These are phyloP conservation scores for Toxoplasma gondii DNA, from an alignment of 169 alveolate species.

Conservation along the genomic window DNA sequence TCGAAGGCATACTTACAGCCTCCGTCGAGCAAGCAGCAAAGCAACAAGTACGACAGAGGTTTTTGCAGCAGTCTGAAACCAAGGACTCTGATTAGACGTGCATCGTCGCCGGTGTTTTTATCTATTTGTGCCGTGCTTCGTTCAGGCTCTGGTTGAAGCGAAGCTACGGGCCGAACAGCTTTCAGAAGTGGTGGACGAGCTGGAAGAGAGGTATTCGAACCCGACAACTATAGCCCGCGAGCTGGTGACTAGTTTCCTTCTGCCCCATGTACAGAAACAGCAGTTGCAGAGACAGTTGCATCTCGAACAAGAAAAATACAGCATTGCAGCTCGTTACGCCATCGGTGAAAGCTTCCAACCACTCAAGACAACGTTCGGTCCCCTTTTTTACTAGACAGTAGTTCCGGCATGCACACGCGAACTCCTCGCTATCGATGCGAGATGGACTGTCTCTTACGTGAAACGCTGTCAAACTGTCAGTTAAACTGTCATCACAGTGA, in stretches of 20 bases:
- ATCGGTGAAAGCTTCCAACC: constrained; percentile 48
- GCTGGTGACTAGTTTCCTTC: constrained; percentile 85
- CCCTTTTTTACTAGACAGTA: background rate
- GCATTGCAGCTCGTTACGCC: constrained; percentile 57
- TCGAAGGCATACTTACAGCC: constrained; percentile 79
- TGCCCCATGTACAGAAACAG: constrained; percentile 90
- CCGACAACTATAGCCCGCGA: constrained; percentile 86
- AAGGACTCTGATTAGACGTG: background rate
- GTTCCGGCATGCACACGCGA: too few relatives aligned
- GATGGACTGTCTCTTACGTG: too few relatives aligned
- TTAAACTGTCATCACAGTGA: too few relatives aligned
- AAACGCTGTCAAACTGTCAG: too few relatives aligned
- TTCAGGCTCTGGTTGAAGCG: constrained; percentile 87
- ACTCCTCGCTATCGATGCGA: too few relatives aligned
- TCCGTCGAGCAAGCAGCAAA: constrained; percentile 55
- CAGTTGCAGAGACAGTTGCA: constrained; percentile 58
- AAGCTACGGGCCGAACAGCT: constrained; percentile 83
- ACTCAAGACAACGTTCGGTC: background rate
- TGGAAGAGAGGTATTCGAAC: constrained; percentile 78
- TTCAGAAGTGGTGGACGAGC: constrained; percentile 82
- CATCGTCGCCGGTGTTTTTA: background rate
- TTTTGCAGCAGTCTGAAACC: background rate
- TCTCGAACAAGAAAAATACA: constrained; percentile 50
- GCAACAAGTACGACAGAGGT: constrained; percentile 38
- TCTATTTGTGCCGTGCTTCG: constrained; percentile 58